Conservation (phyloP, 2,329 filamentous ascomycete species). For the Sporothrix luriei region DNA sequence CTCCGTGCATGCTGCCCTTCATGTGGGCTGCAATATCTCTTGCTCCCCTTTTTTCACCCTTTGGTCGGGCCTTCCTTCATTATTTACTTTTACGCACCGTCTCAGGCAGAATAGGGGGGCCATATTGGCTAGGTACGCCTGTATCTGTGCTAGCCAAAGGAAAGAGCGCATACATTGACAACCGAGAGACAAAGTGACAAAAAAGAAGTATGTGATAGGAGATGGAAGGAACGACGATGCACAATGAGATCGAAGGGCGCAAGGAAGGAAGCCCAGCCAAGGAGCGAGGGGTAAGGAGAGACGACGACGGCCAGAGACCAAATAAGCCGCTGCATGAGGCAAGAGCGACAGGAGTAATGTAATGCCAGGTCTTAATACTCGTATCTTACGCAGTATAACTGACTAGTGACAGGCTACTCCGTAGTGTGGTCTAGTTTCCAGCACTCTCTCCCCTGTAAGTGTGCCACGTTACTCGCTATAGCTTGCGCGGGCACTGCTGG, state of each 20-base stretch:
- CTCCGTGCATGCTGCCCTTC: constrained; percentile 9
- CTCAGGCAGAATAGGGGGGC: constrained; percentile 21
- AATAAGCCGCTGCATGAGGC: constrained; percentile 24
- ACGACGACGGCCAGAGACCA: constrained; percentile 23
- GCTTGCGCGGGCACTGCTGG: neutral
- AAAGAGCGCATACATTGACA: neutral
- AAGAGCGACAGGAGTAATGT: constrained; percentile 8
- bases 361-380: constrained; percentile 18
- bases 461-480: constrained; percentile 12
- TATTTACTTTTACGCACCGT: constrained; percentile 23
- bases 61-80: constrained; percentile 21
- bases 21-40: constrained; percentile 14
- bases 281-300: constrained; percentile 27
- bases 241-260: neutral
- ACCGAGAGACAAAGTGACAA: neutral
- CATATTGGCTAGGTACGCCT: neutral
- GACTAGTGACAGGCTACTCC: constrained; percentile 7
- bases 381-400: constrained; percentile 19
- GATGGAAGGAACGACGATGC: neutral
- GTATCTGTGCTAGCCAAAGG: neutral
- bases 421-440: constrained; percentile 15
- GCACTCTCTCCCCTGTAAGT: constrained; percentile 10
- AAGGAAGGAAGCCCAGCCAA: constrained; percentile 8
- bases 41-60: constrained; percentile 21
- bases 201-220: neutral